Base-by-base conservation (phyloP, 1,139 yeast species). In the Pichiaceae sp. region DNA sequence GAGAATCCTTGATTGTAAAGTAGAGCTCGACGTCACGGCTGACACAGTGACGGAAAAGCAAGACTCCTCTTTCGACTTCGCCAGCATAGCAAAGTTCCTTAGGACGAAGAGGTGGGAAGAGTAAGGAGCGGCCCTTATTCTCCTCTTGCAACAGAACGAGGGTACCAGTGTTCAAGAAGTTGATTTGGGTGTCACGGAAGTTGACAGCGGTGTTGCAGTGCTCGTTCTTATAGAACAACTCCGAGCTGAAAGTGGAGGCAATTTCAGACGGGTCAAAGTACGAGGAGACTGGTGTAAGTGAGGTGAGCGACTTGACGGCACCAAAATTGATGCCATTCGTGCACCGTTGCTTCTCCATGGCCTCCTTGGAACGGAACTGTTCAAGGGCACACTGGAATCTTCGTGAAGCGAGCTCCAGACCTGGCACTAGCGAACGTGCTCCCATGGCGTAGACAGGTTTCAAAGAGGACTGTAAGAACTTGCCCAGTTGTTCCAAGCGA, bases 91-190 rank as follows among this genome's bases (percentile, higher is more conserved):
- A 37, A 6, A 54, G 45, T 31, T 61, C 66, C 7, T 47, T 40
- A 5, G 42, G 35, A 29, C 52, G 52, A 20, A 66, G 40, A 12
- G 61, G 59, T 17, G 68, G 64, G 38, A 63, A 63, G 38, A 64
- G 32, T 30, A 65, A 39, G 8, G 56, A 47, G 35, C 62, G 52
- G 3, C 61, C 62, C 19, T 38, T 36, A 11, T 43, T 45, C 30
- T 50, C 51, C 12, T 43, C 39, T 20, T 48, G 36, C 5, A 49
- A 40, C 3, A 57, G 38, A 4, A 45, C 48, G 6, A 56, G 26
- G n/a, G 46, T 41, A n/a, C 35, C 35, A 9, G 38, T 17, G 4
- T 18, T 26, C 17, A 51, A 26, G 30, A 49, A 40, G 4, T 41
- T 15, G 2, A 49, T 29, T 33, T 47, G 44, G 12, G 43, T 31